Evolutionary conservation across 148 eudicot genomes (phyloP).

Genomic region (Pharnaceum exiguum): DNA sequence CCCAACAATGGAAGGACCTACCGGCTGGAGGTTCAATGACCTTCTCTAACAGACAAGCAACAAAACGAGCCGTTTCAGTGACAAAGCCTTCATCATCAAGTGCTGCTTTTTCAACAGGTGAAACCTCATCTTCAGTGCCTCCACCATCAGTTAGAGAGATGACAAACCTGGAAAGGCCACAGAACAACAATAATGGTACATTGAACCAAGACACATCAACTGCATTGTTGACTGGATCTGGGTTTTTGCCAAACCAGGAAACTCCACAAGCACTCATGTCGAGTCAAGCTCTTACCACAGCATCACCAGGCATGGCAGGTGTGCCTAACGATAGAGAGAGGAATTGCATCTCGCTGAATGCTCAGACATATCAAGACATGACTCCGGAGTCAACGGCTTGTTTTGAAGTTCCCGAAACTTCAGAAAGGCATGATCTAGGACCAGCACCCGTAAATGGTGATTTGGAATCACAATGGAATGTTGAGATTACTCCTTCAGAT

Average conservation of each 20-base stretch:
- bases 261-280: background rate
- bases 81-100: background rate
- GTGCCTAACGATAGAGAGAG: background rate
- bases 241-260: background rate
- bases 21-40: constrained; percentile 17
- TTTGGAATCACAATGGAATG: background rate
- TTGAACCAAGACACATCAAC: background rate
- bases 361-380: background rate
- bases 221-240: background rate
- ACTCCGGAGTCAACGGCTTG: background rate
- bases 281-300: background rate
- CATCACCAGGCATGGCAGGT: background rate
- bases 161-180: constrained; percentile 3
- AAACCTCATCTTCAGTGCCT: constrained; percentile 7
- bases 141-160: constrained; percentile 18
- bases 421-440: background rate
- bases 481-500: background rate
- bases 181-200: background rate
- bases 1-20: constrained; percentile 33
- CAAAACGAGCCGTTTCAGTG: constrained; percentile 10
- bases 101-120: constrained; percentile 5
- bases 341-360: background rate
- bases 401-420: background rate
- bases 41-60: constrained; percentile 6
- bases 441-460: background rate